Evolutionary conservation across 202 grass and related monocot species (phyloP).

Genomic region (Schoenoplectus tabernaemontani): DNA sequence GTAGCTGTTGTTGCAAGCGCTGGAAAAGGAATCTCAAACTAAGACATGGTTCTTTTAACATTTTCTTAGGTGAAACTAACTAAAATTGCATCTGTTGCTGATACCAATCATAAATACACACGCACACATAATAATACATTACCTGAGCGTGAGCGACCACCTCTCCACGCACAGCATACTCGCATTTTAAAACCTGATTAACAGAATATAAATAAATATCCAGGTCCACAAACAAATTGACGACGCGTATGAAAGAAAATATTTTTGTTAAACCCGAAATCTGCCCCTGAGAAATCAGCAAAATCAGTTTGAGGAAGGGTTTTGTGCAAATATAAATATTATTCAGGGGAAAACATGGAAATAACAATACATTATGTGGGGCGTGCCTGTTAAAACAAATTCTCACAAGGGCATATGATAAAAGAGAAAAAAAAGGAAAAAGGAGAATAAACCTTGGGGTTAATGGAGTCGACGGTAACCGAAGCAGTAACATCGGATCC

Average conservation of each 20-base stretch:
- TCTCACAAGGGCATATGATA: not conserved
- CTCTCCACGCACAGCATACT: constrained; percentile 91
- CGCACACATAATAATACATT: not conserved
- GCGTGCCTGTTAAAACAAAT: not conserved
- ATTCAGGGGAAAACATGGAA: not conserved
- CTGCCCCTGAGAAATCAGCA: not conserved
- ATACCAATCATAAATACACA: not conserved
- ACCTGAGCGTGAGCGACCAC: constrained; percentile 92
- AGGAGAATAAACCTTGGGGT: constrained; percentile 8
- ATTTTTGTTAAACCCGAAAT: not conserved
- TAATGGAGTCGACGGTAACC: constrained; percentile 11
- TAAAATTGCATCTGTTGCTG: constrained; percentile 16
- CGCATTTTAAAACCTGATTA: constrained; percentile 76
- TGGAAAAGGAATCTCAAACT: constrained; percentile 31
- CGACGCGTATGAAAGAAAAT: not conserved
- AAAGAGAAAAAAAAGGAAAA: not conserved
- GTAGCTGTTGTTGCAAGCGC: constrained; percentile 70
- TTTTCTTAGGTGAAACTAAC: constrained; percentile 3
- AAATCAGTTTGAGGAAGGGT: not conserved
- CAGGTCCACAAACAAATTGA: not conserved
- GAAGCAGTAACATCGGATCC: constrained; percentile 8
- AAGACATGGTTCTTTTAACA: constrained; percentile 20
- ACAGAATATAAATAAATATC: not conserved
- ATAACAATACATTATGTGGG: not conserved
- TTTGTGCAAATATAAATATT: not conserved